Evolutionary conservation across 495 filamentous ascomycete genomes (phyloP).

Genomic region (Aspergillus leporis): DNA sequence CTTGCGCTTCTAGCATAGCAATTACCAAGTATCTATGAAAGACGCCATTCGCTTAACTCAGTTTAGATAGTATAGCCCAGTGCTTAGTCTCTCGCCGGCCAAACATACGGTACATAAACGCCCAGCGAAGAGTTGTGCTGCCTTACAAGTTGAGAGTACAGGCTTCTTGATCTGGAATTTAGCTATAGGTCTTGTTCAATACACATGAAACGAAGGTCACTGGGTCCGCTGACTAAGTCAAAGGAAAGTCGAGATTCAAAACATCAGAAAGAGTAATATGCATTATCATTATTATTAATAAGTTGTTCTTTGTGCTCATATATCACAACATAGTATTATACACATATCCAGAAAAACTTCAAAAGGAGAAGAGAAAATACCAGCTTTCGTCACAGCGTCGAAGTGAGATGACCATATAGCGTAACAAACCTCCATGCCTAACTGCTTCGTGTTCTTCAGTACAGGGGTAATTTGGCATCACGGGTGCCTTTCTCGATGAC

Average conservation of each 20-base stretch:
- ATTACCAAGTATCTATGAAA: too few species aligned
- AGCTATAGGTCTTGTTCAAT: neutral
- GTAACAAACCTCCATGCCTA: neutral
- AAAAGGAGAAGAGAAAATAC: neutral
- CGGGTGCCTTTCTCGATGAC: conserved; percentile 33
- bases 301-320: neutral
- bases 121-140: too few species aligned
- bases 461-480: conserved; percentile 38
- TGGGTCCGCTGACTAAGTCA: conserved; percentile 32
- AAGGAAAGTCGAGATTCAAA: neutral
- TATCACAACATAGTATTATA: neutral
- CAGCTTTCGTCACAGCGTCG: neutral
- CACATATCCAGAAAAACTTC: neutral
- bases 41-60: too few species aligned
- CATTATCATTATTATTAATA: neutral
- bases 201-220: conserved; percentile 5
- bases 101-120: too few species aligned
- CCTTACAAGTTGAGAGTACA: neutral
- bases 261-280: neutral
- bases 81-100: too few species aligned
- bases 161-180: neutral
- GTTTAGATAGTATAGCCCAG: too few species aligned
- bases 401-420: neutral
- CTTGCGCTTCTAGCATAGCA: too few species aligned
- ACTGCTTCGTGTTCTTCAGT: conserved; percentile 18